These are phyloP conservation scores for Persicaria maculosa DNA, from an alignment of 148 eudicot genomes.

Conservation along the genomic window DNA sequence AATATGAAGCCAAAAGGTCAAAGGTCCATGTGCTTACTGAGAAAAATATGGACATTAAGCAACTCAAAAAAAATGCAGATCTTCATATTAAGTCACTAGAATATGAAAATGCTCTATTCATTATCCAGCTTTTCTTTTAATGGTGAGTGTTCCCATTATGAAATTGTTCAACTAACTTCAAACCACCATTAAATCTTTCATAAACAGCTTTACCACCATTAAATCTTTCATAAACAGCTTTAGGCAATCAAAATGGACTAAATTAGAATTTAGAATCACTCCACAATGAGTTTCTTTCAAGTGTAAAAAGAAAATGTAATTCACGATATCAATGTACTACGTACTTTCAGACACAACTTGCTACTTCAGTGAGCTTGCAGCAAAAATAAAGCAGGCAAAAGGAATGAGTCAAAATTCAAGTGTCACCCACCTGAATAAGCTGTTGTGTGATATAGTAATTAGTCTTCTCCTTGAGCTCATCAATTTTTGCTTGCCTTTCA, in stretches of 20 bases:
- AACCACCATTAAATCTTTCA: not conserved
- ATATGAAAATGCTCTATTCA: not conserved
- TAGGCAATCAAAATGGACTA: not conserved
- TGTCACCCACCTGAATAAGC: constrained; percentile 73
- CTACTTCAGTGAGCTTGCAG: not conserved
- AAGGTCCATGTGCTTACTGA: not conserved
- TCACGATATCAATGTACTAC: not conserved
- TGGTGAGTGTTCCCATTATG: not conserved
- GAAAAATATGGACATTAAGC: not conserved
- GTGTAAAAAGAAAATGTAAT: not conserved
- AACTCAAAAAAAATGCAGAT: not conserved
- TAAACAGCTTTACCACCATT: not conserved
- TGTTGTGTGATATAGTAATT: constrained; percentile 84
- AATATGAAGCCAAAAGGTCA: not conserved
- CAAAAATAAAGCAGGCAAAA: not conserved
- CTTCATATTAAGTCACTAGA: not conserved
- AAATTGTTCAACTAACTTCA: too few species aligned
- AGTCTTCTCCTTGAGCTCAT: constrained; percentile 90
- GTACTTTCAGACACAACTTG: not conserved
- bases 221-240: not conserved
- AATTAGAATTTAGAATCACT: not conserved
- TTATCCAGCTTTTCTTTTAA: not conserved
- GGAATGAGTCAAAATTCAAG: not conserved
- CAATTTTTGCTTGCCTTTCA: constrained; percentile 84
- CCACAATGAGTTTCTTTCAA: not conserved